phyloP scores from a whole-genome alignment of 176 grass and related monocot genomes.

The Rhynchospora pubera region DNA sequence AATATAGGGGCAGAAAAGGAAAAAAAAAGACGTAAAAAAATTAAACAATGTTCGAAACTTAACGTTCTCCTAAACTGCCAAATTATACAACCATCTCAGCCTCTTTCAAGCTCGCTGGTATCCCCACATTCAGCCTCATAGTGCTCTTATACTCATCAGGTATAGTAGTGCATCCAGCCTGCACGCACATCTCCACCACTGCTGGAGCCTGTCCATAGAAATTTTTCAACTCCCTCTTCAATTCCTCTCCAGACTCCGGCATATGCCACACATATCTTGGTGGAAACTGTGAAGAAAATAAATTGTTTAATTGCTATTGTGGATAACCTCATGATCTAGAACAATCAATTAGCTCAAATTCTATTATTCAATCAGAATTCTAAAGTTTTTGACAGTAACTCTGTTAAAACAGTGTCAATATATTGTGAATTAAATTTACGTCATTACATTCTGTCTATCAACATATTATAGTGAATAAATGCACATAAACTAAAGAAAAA shows the following conservation, averaged over 20 bases:
- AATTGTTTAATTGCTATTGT: not conserved
- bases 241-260: conserved; percentile 45
- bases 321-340: no score
- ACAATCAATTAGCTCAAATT: not conserved
- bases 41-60: not conserved
- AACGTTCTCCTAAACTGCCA: not conserved
- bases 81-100: conserved; percentile 90
- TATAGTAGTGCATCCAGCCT: conserved; percentile 41
- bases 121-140: conserved; percentile 85
- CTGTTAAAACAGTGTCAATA: not conserved
- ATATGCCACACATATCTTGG: conserved; percentile 90
- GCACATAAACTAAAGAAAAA: not conserved
- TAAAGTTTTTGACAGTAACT: not conserved
- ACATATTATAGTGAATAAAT: not conserved
- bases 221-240: conserved; percentile 72
- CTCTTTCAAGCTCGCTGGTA: conserved; percentile 63
- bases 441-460: not conserved
- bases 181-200: conserved; percentile 73
- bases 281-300: conserved; percentile 31
- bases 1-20: not conserved
- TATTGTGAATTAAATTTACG: not conserved
- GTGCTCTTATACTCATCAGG: conserved; percentile 80
- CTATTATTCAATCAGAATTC: not conserved
- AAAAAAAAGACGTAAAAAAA: not conserved
- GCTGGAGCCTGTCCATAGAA: conserved; percentile 97